Conservation (phyloP, 169 alveolate species). For the Plasmodium blacklocki region DNA sequence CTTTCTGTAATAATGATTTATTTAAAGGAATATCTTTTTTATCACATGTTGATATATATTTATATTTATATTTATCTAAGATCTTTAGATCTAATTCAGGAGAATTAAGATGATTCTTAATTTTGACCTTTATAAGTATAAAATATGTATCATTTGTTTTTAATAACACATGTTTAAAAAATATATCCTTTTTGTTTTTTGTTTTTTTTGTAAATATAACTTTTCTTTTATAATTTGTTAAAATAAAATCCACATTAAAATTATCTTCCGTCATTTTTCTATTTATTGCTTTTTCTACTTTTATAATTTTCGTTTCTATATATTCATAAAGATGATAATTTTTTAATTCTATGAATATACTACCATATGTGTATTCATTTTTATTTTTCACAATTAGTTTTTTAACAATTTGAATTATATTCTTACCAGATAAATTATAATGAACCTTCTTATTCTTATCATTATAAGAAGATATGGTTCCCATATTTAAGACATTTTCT, state of each 20-base stretch:
- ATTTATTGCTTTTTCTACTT: slow-evolving; percentile 14
- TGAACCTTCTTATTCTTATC: too few relatives aligned
- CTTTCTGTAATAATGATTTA: too few relatives aligned
- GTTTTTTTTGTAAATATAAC: slow-evolving; percentile 11
- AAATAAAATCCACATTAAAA: slow-evolving; percentile 18
- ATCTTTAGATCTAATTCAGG: too few relatives aligned
- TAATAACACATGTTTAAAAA: slow-evolving; percentile 50
- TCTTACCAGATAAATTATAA: not conserved
- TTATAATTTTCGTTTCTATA: slow-evolving; percentile 31
- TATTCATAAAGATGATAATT: slow-evolving; percentile 23
- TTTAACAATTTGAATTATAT: slow-evolving; percentile 12
- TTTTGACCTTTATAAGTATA: slow-evolving; percentile 31
- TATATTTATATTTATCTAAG: too few relatives aligned
- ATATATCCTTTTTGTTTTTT: slow-evolving; percentile 23
- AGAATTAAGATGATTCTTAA: too few relatives aligned
- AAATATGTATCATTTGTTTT: slow-evolving; percentile 12
- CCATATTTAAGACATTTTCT: too few relatives aligned
- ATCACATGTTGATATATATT: too few relatives aligned
- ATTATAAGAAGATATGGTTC: too few relatives aligned
- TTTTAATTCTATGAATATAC: slow-evolving; percentile 50
- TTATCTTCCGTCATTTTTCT: slow-evolving; percentile 1
- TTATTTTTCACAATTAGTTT: slow-evolving; percentile 29
- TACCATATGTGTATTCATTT: slow-evolving; percentile 30
- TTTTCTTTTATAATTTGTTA: slow-evolving; percentile 14
- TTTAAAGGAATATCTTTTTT: too few relatives aligned